phyloP scores from a whole-genome alignment of 805 yeast species.

The Starmerella bombicola region DNA sequence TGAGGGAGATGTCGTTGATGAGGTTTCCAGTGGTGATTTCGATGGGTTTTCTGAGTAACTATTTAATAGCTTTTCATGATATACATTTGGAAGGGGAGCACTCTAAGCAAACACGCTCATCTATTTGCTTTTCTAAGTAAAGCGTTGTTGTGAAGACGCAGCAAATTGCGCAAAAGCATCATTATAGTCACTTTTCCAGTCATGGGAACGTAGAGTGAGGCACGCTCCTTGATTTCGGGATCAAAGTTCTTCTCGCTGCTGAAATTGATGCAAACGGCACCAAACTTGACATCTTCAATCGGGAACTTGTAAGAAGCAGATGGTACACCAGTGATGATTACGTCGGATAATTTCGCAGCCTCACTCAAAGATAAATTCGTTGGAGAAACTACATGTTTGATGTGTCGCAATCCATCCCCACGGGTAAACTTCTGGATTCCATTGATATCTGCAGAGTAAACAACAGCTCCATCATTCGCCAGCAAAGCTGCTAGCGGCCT shows the following conservation, averaged over 20 bases:
- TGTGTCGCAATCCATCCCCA: conserved; percentile 76
- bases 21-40: conserved; percentile 3
- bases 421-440: conserved; percentile 85
- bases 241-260: conserved; percentile 79
- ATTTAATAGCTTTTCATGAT: neutral
- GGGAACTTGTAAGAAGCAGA: conserved; percentile 75
- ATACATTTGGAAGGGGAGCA: no score
- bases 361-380: conserved; percentile 42
- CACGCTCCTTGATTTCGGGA: conserved; percentile 64
- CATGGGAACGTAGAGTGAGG: conserved; percentile 87
- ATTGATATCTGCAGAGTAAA: conserved; percentile 78
- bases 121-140: conserved; percentile 4
- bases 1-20: conserved; percentile 16
- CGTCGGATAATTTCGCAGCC: conserved; percentile 68
- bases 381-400: conserved; percentile 70
- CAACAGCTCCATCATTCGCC: conserved; percentile 96
- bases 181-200: conserved; percentile 94
- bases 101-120: no score
- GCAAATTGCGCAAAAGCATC: conserved; percentile 79
- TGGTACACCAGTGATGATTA: conserved; percentile 93
- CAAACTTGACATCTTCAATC: conserved; percentile 62
- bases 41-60: conserved; percentile 17
- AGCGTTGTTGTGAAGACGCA: conserved; percentile 67
- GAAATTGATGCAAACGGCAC: conserved; percentile 84
- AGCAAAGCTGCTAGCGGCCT: conserved; percentile 90